These are phyloP conservation scores for Spathaspora arborariae DNA, from an alignment of 805 yeast species.

Conservation along the genomic window DNA sequence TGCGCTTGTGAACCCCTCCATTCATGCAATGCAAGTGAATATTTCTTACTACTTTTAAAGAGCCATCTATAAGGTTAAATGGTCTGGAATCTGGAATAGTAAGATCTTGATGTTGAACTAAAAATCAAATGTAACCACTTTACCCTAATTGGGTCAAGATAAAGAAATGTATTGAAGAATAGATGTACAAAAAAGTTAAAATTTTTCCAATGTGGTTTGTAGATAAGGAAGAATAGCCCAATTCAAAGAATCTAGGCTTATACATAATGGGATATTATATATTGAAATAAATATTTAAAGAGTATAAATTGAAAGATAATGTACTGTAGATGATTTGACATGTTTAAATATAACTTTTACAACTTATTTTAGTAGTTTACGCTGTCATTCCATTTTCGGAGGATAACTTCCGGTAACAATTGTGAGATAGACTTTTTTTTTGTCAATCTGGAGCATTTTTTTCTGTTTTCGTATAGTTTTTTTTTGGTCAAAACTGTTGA, in stretches of 20 bases:
- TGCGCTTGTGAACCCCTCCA: not conserved
- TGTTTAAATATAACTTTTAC: too few relatives aligned
- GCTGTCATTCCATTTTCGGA: not conserved
- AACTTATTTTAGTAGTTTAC: too few relatives aligned
- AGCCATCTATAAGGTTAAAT: not conserved
- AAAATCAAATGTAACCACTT: not conserved
- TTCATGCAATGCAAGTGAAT: slow-evolving; percentile 1
- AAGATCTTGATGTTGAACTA: too few relatives aligned
- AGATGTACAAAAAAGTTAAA: not conserved
- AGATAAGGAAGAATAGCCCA: not conserved
- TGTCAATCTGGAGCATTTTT: not conserved
- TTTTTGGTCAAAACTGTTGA: not conserved
- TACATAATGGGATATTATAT: not conserved
- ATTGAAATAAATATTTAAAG: too few relatives aligned
- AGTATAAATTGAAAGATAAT: too few relatives aligned
- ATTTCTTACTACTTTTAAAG: too few relatives aligned
- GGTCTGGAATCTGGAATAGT: not conserved
- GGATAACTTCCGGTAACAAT: not conserved
- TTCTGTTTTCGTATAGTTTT: not conserved
- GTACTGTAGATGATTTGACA: not conserved
- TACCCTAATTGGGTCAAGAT: not conserved
- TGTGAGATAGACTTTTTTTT: not conserved
- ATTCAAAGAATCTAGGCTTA: not conserved
- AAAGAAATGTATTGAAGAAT: not conserved
- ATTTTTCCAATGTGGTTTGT: not conserved